Base-by-base conservation (phyloP, 148 eudicot genomes). In the Bassia scoparia region DNA sequence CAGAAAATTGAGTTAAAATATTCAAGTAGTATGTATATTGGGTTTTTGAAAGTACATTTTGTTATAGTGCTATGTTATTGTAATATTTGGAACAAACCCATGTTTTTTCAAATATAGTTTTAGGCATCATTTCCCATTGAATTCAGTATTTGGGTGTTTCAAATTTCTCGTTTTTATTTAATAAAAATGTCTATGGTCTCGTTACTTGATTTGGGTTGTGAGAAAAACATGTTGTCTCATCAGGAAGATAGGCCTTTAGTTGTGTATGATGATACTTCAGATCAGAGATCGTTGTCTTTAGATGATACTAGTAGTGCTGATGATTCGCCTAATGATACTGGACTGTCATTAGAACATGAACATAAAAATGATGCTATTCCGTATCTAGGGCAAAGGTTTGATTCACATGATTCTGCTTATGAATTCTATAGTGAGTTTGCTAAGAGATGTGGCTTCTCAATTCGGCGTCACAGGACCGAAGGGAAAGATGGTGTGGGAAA, bases 401-500 rank as follows among this genome's bases (percentile, higher is more conserved):
- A 84, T n/a, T 80, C 92, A 48, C 98, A 94, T 72, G 98, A 94
- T 71, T 85, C 87, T 72, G 98, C 98, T 73, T 91, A 94, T 79
- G 95, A 91, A 23, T 94, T 89, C 81, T 94, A 94, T 67, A 87
- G 89, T 55, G 93, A 89, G 66, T 94, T 89, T 76, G 95, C 98
- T 18, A 91, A 83, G 75, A 82, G 86, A 35, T 87, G 92, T 84
- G 98, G 98, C 54, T 94, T 94, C 79, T 94, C 98, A 58, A 94
- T 94, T 74, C 78, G 98, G 53, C 97, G 98, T 52, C 98, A 94
- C 75, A 83, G 98, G 20, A 94, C 98, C 27, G 98, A 94, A 80
- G 98, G 98, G 46, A 94, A 91, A 77, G 97, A 89, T 73, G 98
- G 98, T 18, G 86, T 94, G 74, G 98, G 98, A 12, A 94, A 91